Base-by-base conservation (phyloP, 1,139 yeast species). In the Arxiozyma telluris region DNA sequence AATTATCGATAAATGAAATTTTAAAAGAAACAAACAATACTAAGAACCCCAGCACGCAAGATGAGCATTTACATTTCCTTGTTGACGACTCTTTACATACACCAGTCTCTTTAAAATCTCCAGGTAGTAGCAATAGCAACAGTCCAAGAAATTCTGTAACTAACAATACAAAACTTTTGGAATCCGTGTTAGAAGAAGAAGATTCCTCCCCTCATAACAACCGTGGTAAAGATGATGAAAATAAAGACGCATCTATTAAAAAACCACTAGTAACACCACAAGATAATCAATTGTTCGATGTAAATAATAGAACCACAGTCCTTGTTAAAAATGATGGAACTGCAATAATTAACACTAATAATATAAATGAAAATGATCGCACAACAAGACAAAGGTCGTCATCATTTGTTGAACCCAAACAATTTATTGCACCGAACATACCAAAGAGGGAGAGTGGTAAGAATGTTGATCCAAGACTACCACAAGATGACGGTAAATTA, bases 401-500 rank as follows among this genome's bases (percentile, higher is more conserved):
- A 15, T 41, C 44, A 1, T 30, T 47, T 12, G 23, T 41, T 4
- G 53, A 50, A 39, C 46, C 44, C 15, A 50, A 50, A 42, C 58
- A 56, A 47, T 58, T 57, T 38, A 57, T 62, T 23, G 63, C 64
- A 9, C 63, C 67, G 15, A 61, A 62, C 44, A 57, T 59, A 12
- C 66, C 69, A 49, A 71, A 72, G 52, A 61, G 68, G 53, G 86
- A 81, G 59, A 77, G 75, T 50, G 74, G 76, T 38, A 73, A 80
- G 44, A 83, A 82, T 59, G 74, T 82, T 52, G 95, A 87, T 64
- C 90, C 95, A 1, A 76, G 96, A 47, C 73, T 90, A 60, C 96
- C 96, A 1, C 89, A 86, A 66, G 91, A 90, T 68, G 98, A 91
- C 69, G 96, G 96, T 8, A 90, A 87, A 66, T 72, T 87, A 55